These are phyloP conservation scores for Syzygium malaccense DNA, from an alignment of 441 rosid species.

Conservation along the genomic window DNA sequence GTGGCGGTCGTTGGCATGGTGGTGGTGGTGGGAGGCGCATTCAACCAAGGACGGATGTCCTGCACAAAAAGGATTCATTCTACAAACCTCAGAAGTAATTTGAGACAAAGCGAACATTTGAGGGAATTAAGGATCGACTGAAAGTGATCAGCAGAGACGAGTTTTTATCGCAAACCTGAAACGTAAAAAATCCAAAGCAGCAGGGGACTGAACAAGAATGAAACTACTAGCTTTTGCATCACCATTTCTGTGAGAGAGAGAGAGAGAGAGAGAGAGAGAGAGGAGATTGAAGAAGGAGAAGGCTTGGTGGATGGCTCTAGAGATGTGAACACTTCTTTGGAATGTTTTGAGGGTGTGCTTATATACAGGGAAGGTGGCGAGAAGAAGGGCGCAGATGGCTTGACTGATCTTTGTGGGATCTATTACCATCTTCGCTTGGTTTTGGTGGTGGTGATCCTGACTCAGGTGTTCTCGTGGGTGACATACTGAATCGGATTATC, in stretches of 20 bases:
- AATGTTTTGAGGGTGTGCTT: background rate
- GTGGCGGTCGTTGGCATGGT: background rate
- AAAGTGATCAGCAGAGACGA: background rate
- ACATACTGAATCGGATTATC: too few relatives aligned
- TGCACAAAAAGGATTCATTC: background rate
- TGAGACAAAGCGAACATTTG: background rate
- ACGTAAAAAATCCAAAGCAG: background rate
- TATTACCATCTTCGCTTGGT: too few relatives aligned
- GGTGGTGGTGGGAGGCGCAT: background rate
- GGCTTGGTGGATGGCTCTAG: background rate
- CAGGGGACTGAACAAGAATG: background rate
- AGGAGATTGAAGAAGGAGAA: background rate
- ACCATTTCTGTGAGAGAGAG: background rate
- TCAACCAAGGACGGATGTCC: constrained; percentile 6
- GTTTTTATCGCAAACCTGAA: background rate
- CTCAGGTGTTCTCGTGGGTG: too few relatives aligned
- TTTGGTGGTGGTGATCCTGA: too few relatives aligned
- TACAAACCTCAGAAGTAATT: background rate
- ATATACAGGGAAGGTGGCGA: background rate
- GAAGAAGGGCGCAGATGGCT: background rate
- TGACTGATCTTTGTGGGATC: too few relatives aligned
- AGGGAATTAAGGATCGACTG: background rate
- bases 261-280: background rate
- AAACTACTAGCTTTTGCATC: background rate
- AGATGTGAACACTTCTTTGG: background rate